These are phyloP conservation scores for Pterocarpus macrocarpus DNA, from an alignment of 306 rosid genomes.

Conservation along the genomic window DNA sequence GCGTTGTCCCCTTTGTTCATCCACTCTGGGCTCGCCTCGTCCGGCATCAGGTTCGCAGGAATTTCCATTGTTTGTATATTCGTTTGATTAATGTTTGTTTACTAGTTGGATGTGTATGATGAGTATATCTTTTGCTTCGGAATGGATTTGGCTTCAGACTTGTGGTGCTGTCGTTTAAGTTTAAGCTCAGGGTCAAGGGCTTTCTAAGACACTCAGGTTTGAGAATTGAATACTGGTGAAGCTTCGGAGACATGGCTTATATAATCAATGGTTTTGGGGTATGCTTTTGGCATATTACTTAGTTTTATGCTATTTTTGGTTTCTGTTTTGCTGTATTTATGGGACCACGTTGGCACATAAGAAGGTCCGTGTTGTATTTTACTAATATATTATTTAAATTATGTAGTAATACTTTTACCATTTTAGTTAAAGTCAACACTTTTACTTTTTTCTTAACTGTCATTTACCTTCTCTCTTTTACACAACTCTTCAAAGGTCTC, in stretches of 20 bases:
- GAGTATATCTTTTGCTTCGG: too few species aligned
- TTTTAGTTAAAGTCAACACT: too few species aligned
- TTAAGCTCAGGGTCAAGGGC: background rate
- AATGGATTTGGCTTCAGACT: too few species aligned
- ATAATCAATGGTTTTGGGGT: background rate
- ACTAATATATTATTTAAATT: too few species aligned
- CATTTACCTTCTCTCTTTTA: too few species aligned
- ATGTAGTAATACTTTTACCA: too few species aligned
- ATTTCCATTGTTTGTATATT: constrained; percentile 21
- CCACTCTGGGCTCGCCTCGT: constrained; percentile 58
- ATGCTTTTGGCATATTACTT: background rate
- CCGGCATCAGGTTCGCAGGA: constrained; percentile 41
- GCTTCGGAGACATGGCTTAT: background rate
- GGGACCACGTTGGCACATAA: background rate
- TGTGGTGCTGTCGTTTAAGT: too few species aligned
- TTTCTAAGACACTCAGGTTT: background rate
- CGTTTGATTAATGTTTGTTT: too few species aligned
- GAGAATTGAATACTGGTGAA: background rate
- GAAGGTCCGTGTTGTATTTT: too few species aligned
- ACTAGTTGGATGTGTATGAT: too few species aligned
- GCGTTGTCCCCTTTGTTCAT: constrained; percentile 67
- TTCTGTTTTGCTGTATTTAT: background rate
- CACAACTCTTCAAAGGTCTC: too few species aligned
- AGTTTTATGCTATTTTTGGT: background rate
- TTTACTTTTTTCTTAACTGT: too few species aligned